Conservation (phyloP, 2,329 filamentous ascomycete species). For the Albophoma yamanashiensis region DNA sequence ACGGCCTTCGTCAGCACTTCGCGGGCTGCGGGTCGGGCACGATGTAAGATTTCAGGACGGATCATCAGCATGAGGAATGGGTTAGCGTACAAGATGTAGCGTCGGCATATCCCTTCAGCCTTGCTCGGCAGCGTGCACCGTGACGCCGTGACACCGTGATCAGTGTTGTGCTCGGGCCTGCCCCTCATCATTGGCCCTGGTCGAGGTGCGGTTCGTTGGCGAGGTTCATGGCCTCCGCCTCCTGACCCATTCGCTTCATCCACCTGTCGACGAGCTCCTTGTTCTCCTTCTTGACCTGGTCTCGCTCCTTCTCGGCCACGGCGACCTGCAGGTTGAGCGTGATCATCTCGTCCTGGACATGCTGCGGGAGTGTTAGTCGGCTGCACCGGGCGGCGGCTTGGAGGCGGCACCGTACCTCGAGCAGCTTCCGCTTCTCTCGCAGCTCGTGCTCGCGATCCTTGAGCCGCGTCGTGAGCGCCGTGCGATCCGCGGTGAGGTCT, state of each 20-base stretch:
- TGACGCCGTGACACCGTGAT: not conserved
- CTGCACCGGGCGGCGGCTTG: not conserved
- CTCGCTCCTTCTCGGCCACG: slow-evolving; percentile 66
- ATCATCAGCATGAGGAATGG: not conserved
- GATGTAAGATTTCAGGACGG: slow-evolving; percentile 4
- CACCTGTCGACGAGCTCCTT: slow-evolving; percentile 81
- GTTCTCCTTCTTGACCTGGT: slow-evolving; percentile 71
- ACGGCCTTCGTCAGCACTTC: slow-evolving; percentile 19
- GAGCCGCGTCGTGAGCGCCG: slow-evolving; percentile 52
- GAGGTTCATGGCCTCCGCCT: slow-evolving; percentile 79
- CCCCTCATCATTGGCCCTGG: slow-evolving; percentile 6
- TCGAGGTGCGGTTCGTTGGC: slow-evolving; percentile 39
- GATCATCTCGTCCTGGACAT: slow-evolving; percentile 89
- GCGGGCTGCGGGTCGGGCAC: slow-evolving; percentile 7
- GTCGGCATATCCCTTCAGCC: slow-evolving; percentile 7
- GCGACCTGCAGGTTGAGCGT: slow-evolving; percentile 80
- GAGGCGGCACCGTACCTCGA: slow-evolving; percentile 40
- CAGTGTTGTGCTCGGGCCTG: not conserved
- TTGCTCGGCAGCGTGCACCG: not conserved
- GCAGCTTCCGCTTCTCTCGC: slow-evolving; percentile 68
- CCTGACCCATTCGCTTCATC: slow-evolving; percentile 79
- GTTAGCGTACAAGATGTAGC: slow-evolving; percentile 21
- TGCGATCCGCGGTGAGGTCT: slow-evolving; percentile 51
- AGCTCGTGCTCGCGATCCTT: slow-evolving; percentile 81
- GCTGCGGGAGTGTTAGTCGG: slow-evolving; percentile 28